Evolutionary conservation across 106 monocot genomes (phyloP).

Genomic region (Acorus calamus): DNA sequence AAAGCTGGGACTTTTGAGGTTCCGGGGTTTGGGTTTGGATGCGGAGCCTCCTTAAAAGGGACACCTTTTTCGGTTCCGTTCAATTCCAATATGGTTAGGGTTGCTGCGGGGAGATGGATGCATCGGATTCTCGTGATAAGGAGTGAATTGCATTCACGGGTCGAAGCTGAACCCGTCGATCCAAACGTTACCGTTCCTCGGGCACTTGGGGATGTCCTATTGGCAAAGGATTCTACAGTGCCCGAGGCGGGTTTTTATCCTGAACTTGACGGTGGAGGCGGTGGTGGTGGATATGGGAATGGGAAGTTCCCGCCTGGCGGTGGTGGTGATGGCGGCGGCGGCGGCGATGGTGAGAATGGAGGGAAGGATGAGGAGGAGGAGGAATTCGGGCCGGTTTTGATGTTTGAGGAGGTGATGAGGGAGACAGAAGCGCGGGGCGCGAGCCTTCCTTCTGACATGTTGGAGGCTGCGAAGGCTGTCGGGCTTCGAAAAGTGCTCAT

Average conservation of each 20-base stretch:
- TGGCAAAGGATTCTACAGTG: constrained; percentile 5
- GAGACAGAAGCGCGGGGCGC: constrained; percentile 30
- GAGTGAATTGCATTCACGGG: constrained; percentile 11
- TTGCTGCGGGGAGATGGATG: background rate
- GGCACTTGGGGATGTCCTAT: constrained; percentile 3
- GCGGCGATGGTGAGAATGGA: constrained; percentile 12
- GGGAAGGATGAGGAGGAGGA: constrained; percentile 17
- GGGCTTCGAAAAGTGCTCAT: constrained; percentile 68
- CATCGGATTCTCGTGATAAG: constrained; percentile 1
- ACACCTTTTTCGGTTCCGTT: background rate
- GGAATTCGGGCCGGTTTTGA: constrained; percentile 53
- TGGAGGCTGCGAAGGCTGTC: constrained; percentile 47
- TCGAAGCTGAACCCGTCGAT: background rate
- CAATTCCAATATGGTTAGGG: background rate
- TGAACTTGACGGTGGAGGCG: constrained; percentile 21
- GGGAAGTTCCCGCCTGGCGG: constrained; percentile 27
- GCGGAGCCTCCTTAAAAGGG: constrained; percentile 8
- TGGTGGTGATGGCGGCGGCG: constrained; percentile 20
- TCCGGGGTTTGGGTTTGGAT: background rate
- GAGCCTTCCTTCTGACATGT: constrained; percentile 49
- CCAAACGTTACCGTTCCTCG: background rate
- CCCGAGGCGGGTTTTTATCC: constrained; percentile 6
- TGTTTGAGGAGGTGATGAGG: constrained; percentile 38
- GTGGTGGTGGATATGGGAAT: constrained; percentile 15
- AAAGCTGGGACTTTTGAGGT: no score